Conservation (phyloP, 208 protist species). For the Wallacemonas collosoma region DNA sequence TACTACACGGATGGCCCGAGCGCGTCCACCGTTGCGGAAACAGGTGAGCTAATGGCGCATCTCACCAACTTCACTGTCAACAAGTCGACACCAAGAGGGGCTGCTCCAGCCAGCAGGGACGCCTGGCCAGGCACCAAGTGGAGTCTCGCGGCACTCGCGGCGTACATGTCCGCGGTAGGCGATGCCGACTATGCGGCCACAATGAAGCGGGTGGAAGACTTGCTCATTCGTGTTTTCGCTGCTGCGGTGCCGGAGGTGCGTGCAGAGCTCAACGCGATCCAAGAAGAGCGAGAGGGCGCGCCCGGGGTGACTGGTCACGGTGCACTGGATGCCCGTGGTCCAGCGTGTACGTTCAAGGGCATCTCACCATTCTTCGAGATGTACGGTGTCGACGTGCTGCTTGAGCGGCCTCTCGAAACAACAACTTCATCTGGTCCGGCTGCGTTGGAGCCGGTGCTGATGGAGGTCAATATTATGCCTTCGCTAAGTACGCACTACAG, state of each 20-base stretch:
- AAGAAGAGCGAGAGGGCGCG: background rate
- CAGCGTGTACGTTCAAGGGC: conserved; percentile 26
- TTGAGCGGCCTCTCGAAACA: conserved; percentile 14
- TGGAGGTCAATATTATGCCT: conserved; percentile 91
- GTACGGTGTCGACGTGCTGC: conserved; percentile 86
- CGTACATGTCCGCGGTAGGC: conserved; percentile 31
- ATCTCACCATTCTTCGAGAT: conserved; percentile 76
- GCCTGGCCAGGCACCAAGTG: conserved; percentile 50
- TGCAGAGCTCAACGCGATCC: conserved; percentile 27
- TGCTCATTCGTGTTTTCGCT: conserved; percentile 79
- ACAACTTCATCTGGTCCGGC: background rate
- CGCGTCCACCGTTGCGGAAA: conserved; percentile 16
- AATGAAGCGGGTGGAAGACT: conserved; percentile 56
- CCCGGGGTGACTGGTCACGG: too few species aligned
- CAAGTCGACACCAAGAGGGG: conserved; percentile 26
- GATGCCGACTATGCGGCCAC: conserved; percentile 53
- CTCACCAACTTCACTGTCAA: conserved; percentile 93
- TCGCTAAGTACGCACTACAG: conserved; percentile 85
- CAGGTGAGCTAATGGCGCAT: conserved; percentile 52
- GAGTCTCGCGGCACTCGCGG: conserved; percentile 46
- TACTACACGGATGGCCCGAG: conserved; percentile 33
- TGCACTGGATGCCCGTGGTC: background rate
- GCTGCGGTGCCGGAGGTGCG: conserved; percentile 58
- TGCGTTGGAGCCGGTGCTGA: conserved; percentile 45
- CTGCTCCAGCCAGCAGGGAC: background rate